phyloP scores from a whole-genome alignment of 352 stramenopile genomes.

The Phytophthora sp. region DNA sequence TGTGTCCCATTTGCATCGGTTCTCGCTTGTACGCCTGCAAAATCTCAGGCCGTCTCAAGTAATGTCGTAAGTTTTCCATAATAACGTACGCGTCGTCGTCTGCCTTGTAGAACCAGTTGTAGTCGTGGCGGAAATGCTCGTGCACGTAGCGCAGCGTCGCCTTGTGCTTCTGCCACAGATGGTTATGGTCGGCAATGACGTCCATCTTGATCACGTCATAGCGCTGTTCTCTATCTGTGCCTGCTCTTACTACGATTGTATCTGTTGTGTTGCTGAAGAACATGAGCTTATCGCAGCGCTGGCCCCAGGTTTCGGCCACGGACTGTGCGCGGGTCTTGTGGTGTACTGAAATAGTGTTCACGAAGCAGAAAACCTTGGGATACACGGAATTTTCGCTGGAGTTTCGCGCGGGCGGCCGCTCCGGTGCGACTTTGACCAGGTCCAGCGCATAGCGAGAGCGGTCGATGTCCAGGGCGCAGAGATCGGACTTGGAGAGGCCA shows the following conservation, averaged over 20 bases:
- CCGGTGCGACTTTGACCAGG: conserved; percentile 50
- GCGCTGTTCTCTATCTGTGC: conserved; percentile 20
- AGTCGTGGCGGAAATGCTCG: conserved; percentile 74
- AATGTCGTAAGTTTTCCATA: conserved; percentile 77
- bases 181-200: conserved; percentile 76
- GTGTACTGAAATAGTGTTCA: conserved; percentile 83
- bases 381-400: conserved; percentile 29
- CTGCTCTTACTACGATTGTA: conserved; percentile 46
- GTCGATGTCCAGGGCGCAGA: conserved; percentile 63
- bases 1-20: conserved; percentile 82
- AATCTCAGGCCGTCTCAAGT: conserved; percentile 68
- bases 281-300: conserved; percentile 78
- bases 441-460: conserved; percentile 46
- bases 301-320: conserved; percentile 82
- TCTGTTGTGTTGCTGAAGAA: conserved; percentile 85
- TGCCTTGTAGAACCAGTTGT: conserved; percentile 89
- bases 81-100: conserved; percentile 88
- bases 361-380: conserved; percentile 77
- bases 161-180: conserved; percentile 88
- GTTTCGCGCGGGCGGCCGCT: conserved; percentile 17
- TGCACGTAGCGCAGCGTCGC: conserved; percentile 74
- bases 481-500: conserved; percentile 47
- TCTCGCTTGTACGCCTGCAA: conserved; percentile 54
- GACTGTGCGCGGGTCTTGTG: conserved; percentile 64
- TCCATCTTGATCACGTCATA: conserved; percentile 77